Conservation (phyloP, 2,329 filamentous ascomycete species). For the Diaporthe sp. region DNA sequence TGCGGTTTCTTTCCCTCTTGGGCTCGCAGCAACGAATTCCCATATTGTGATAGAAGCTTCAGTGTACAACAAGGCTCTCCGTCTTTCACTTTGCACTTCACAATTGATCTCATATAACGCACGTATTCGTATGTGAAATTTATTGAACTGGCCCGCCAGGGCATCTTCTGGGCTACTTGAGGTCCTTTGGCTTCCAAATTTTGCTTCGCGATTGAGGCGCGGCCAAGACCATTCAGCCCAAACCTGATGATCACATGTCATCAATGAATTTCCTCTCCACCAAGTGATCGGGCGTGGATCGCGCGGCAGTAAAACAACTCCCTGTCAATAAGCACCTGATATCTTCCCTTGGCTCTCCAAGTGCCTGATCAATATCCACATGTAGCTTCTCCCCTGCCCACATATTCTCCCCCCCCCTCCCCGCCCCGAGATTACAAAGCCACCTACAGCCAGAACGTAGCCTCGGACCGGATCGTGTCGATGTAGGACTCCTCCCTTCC, state of each 20-base stretch:
- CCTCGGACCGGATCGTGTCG: not conserved
- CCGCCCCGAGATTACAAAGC: not conserved
- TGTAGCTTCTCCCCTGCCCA: not conserved
- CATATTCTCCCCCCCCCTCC: too few relatives aligned
- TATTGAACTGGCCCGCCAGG: not conserved
- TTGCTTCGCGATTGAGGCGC: too few relatives aligned
- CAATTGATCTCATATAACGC: not conserved
- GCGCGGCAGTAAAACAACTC: not conserved
- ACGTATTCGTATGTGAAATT: not conserved
- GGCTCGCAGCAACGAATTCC: not conserved
- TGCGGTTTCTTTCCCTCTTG: too few relatives aligned
- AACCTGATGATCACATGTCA: not conserved
- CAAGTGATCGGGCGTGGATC: too few relatives aligned
- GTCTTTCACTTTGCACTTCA: not conserved
- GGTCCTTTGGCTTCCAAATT: not conserved
- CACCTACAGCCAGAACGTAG: conserved; percentile 30
- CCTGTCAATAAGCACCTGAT: too few relatives aligned
- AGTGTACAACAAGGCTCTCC: not conserved
- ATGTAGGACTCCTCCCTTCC: not conserved
- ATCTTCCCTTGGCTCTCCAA: not conserved
- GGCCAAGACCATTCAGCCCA: not conserved
- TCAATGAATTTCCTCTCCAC: too few relatives aligned
- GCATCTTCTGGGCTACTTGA: not conserved
- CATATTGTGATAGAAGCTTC: not conserved
- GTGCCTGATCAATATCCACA: not conserved